Conservation (phyloP, 176 grass and related monocot genomes). For the Hordeum vulgare region MorexV3_pseudomolecules_assembly NC_058524.1:6590204-6590703, state of each 20-base stretch:
- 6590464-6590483: not conserved
- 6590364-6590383: conserved; percentile 99
- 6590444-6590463: conserved; percentile 6
- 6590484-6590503: conserved; percentile 27
- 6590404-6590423: not conserved
- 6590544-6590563: conserved; percentile 84
- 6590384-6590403: conserved; percentile 71
- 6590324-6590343: conserved; percentile 98
- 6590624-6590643: conserved; percentile 44
- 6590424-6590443: conserved; percentile 5
- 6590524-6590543: conserved; percentile 84
- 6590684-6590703: not conserved
- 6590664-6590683: not conserved
- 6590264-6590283: not conserved
- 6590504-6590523: conserved; percentile 73
- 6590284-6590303: conserved; percentile 80
- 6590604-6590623: conserved; percentile 65
- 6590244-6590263: not conserved
- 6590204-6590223: conserved; percentile 6
- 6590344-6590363: conserved; percentile 87
- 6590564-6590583: conserved; percentile 92
- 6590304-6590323: conserved; percentile 92
- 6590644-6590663: not conserved
- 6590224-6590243: not conserved
- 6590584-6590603: conserved; percentile 81